phyloP scores from a whole-genome alignment of 2,329 filamentous ascomycete genomes.

The Pseudogymnoascus sp. region DNA sequence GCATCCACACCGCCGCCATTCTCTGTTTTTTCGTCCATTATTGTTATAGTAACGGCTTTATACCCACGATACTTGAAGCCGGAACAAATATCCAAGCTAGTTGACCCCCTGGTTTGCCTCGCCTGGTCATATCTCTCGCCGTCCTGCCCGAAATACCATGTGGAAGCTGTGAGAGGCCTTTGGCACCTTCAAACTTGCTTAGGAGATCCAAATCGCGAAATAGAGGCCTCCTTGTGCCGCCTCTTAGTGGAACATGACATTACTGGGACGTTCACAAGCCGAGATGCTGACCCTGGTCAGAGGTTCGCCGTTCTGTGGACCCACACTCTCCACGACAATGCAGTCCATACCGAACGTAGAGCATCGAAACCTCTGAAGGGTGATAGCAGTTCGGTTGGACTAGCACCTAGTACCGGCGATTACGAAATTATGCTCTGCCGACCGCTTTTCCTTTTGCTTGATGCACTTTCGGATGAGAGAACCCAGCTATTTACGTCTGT shows the following conservation, averaged over 20 bases:
- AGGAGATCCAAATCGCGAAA: slow-evolving; percentile 57
- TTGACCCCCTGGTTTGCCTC: slow-evolving; percentile 59
- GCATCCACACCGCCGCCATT: slow-evolving; percentile 35
- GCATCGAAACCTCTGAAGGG: slow-evolving; percentile 37
- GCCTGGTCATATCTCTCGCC: slow-evolving; percentile 77
- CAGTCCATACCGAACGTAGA: slow-evolving; percentile 38
- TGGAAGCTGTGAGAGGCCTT: slow-evolving; percentile 78
- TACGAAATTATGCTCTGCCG: slow-evolving; percentile 70
- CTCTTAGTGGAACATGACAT: slow-evolving; percentile 53
- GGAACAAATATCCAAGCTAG: slow-evolving; percentile 50
- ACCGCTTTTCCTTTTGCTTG: slow-evolving; percentile 73
- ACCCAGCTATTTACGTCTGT: slow-evolving; percentile 69
- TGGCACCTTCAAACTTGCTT: slow-evolving; percentile 77
- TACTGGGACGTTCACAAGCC: slow-evolving; percentile 38
- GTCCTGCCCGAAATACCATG: slow-evolving; percentile 83
- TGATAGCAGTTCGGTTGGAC: slow-evolving; percentile 29
- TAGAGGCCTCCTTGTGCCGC: slow-evolving; percentile 69
- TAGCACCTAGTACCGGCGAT: slow-evolving; percentile 48
- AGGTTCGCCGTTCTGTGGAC: slow-evolving; percentile 74
- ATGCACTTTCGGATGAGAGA: slow-evolving; percentile 64
- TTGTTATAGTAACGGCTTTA: slow-evolving; percentile 50
- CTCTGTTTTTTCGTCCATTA: slow-evolving; percentile 47
- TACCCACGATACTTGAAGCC: slow-evolving; percentile 44
- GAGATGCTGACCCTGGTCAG: slow-evolving; percentile 52
- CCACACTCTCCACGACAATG: slow-evolving; percentile 59